Evolutionary conservation across 768 basidiomycete genomes (phyloP).

Genomic region (Boletus sp.): DNA sequence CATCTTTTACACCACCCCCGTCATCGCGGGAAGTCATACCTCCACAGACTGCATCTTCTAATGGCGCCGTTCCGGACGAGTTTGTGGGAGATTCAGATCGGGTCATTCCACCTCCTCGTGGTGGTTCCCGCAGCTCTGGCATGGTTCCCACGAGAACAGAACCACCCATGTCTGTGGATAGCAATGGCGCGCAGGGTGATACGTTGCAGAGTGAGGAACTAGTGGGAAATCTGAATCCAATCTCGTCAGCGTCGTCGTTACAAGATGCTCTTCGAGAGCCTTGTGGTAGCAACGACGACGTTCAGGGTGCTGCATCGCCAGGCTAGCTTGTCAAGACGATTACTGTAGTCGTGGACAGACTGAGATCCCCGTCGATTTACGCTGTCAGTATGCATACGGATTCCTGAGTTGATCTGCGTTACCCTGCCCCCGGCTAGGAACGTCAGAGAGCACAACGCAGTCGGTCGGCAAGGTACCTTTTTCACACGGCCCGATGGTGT

Average conservation of each 20-base stretch:
- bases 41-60: slow-evolving; percentile 10
- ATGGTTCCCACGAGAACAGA: slow-evolving; percentile 7
- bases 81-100: slow-evolving; percentile 13
- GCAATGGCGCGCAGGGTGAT: background rate
- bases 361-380: slow-evolving; percentile 8
- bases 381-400: background rate
- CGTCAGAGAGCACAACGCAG: background rate
- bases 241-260: slow-evolving; percentile 3
- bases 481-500: slow-evolving; percentile 9
- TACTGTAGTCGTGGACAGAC: slow-evolving; percentile 11
- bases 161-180: slow-evolving; percentile 1
- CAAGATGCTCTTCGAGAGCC: background rate
- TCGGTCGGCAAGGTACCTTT: slow-evolving; percentile 6
- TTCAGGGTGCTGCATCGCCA: background rate
- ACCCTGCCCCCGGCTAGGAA: slow-evolving; percentile 3
- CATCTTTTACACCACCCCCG: slow-evolving; percentile 25
- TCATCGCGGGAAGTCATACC: background rate
- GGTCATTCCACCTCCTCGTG: slow-evolving; percentile 21
- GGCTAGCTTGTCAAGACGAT: slow-evolving; percentile 12
- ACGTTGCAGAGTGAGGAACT: slow-evolving; percentile 1
- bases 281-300: slow-evolving; percentile 11
- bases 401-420: slow-evolving; percentile 22
- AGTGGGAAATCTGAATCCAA: slow-evolving; percentile 8
- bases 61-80: slow-evolving; percentile 13
- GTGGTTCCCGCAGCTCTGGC: slow-evolving; percentile 17